Percentiles rank a stretch among this genome's conserved stretches.
These are phyloP conservation scores for Aspergillus fumigatus DNA, from an alignment of 2,329 filamentous ascomycete genomes.

Conservation along the genomic window DNA sequence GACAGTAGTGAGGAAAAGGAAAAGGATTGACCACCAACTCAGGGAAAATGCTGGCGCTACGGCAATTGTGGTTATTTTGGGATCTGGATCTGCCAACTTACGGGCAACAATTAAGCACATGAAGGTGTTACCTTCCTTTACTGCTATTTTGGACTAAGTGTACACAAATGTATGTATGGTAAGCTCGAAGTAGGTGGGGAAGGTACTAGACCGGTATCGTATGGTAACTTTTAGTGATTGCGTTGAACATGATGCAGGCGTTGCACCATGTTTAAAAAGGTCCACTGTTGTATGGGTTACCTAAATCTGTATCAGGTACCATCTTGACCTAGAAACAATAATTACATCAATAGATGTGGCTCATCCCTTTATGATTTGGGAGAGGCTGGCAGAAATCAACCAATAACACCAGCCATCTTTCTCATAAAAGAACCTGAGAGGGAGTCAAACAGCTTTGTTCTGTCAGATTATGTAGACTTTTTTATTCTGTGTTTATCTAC, in stretches of 20 bases:
- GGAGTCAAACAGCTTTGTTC: neutral
- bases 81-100: slow-evolving; percentile 21
- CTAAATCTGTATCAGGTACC: neutral
- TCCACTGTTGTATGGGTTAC: neutral
- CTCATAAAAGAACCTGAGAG: neutral
- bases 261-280: neutral
- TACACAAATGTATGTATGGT: neutral
- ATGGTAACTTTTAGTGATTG: neutral
- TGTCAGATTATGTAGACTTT: neutral
- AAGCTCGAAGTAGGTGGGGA: neutral
- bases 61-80: slow-evolving; percentile 29
- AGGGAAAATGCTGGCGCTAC: slow-evolving; percentile 12
- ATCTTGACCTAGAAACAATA: neutral
- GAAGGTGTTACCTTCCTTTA: slow-evolving; percentile 7
- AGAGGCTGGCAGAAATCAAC: neutral
- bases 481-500: neutral
- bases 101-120: slow-evolving; percentile 7
- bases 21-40: slow-evolving; percentile 15
- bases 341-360: neutral
- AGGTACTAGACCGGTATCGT: neutral
- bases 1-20: slow-evolving; percentile 23
- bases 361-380: neutral
- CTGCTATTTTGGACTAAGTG: neutral
- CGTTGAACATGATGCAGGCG: neutral
- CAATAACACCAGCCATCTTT: neutral